phyloP scores from a whole-genome alignment of 2,329 filamentous ascomycete genomes.

The Pseudogymnoascus sp. region DNA sequence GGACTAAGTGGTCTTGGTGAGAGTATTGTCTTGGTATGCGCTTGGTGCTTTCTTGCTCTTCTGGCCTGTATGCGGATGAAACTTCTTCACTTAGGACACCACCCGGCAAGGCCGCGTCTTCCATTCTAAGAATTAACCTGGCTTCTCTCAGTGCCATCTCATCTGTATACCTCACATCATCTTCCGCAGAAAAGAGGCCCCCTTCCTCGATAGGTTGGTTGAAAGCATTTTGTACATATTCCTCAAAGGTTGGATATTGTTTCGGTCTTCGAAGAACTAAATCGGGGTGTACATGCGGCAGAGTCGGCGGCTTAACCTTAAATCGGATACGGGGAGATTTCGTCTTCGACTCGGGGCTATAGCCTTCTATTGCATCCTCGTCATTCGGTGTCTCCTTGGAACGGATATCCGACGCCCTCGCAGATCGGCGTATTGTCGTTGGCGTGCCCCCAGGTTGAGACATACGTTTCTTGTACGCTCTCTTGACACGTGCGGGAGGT shows the following conservation, averaged over 20 bases:
- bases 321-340: conserved; percentile 39
- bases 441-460: conserved; percentile 17
- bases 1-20: conserved; percentile 77
- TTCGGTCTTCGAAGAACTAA: conserved; percentile 44
- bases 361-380: conserved; percentile 15
- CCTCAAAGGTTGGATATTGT: conserved; percentile 45
- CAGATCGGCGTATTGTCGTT: conserved; percentile 18
- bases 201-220: conserved; percentile 49
- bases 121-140: conserved; percentile 55
- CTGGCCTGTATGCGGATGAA: conserved; percentile 65
- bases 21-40: conserved; percentile 59
- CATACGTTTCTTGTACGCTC: conserved; percentile 2
- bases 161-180: conserved; percentile 48
- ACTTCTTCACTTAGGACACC: conserved; percentile 62
- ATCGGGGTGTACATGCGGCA: conserved; percentile 52
- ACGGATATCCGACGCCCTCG: conserved; percentile 17
- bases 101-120: conserved; percentile 64
- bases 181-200: conserved; percentile 43
- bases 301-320: conserved; percentile 36
- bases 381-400: conserved; percentile 10
- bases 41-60: conserved; percentile 61
- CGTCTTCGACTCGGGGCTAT: conserved; percentile 20
- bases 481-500: conserved; percentile 13
- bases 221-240: conserved; percentile 46
- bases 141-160: conserved; percentile 62